A percentile compares a stretch with the other conserved stretches of the same genome.
Conservation (phyloP, 352 stramenopile species). For the Phytophthora sp. region DNA sequence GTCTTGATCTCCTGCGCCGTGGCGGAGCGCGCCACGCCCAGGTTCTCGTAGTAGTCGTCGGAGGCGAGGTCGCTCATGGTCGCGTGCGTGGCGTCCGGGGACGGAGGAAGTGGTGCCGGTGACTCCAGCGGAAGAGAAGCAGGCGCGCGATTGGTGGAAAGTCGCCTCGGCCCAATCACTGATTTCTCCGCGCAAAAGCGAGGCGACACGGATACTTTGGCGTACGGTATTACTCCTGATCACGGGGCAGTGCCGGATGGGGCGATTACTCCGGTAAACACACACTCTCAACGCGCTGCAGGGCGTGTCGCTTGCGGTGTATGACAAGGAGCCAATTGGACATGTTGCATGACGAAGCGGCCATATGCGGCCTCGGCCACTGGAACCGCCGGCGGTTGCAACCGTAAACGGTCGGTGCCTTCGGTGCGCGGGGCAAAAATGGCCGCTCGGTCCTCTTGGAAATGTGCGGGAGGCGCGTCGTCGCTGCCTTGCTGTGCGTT, state of each 20-base stretch:
- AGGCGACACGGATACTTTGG: no score
- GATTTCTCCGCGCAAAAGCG: slow-evolving; percentile 24
- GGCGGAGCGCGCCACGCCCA: slow-evolving; percentile 70
- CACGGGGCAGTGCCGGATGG: no score
- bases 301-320: no score
- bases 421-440: slow-evolving; percentile 10
- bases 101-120: slow-evolving; percentile 1
- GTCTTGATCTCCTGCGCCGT: slow-evolving; percentile 87
- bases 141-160: slow-evolving; percentile 19
- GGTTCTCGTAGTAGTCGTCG: slow-evolving; percentile 88
- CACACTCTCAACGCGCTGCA: no score
- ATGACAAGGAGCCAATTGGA: no score
- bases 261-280: no score
- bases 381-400: slow-evolving; percentile 24
- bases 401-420: slow-evolving; percentile 8
- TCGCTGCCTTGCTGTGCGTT: slow-evolving; percentile 2
- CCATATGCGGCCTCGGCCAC: no score
- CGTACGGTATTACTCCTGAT: no score
- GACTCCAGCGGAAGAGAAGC: slow-evolving; percentile 21
- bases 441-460: slow-evolving; percentile 12
- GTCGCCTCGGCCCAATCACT: no score
- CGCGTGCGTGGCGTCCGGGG: not conserved
- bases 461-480: slow-evolving; percentile 14
- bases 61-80: slow-evolving; percentile 62
- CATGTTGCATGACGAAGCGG: no score